phyloP scores from a whole-genome alignment of 306 rosid species.

The Vigna nakashimae region DNA sequence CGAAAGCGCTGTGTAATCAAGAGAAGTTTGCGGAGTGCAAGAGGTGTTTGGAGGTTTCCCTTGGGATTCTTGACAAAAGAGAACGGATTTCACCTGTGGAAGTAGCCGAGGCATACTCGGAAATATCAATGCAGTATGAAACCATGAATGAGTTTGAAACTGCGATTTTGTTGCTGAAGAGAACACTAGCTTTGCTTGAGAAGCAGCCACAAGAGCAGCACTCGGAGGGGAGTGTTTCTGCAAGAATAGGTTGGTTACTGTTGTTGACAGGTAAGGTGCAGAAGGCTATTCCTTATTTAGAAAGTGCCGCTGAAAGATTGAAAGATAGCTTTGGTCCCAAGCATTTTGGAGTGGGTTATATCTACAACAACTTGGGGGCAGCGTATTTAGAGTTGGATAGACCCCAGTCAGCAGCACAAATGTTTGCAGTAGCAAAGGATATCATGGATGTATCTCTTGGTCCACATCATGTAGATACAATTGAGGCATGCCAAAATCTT shows the following conservation, averaged over 20 bases:
- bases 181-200: constrained; percentile 76
- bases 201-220: constrained; percentile 93
- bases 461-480: constrained; percentile 88
- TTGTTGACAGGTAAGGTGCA: constrained; percentile 87
- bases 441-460: constrained; percentile 95
- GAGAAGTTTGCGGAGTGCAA: constrained; percentile 74
- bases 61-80: constrained; percentile 81
- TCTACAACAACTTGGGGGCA: constrained; percentile 94
- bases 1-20: constrained; percentile 79
- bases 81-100: constrained; percentile 67
- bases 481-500: constrained; percentile 90
- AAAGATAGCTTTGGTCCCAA: constrained; percentile 92
- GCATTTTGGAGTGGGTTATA: constrained; percentile 95
- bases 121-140: constrained; percentile 89
- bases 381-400: constrained; percentile 92
- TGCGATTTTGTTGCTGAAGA: constrained; percentile 82
- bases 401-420: constrained; percentile 95
- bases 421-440: constrained; percentile 93
- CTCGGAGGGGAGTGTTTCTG: constrained; percentile 87
- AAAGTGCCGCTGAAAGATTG: constrained; percentile 86
- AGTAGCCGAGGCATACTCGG: constrained; percentile 86
- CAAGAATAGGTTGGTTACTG: constrained; percentile 90
- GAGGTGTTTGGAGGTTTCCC: constrained; percentile 79
- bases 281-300: constrained; percentile 88
- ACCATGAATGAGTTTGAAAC: constrained; percentile 91